phyloP scores from a whole-genome alignment of 2,329 filamentous ascomycete species.

The Aspergillus nomiae region DNA sequence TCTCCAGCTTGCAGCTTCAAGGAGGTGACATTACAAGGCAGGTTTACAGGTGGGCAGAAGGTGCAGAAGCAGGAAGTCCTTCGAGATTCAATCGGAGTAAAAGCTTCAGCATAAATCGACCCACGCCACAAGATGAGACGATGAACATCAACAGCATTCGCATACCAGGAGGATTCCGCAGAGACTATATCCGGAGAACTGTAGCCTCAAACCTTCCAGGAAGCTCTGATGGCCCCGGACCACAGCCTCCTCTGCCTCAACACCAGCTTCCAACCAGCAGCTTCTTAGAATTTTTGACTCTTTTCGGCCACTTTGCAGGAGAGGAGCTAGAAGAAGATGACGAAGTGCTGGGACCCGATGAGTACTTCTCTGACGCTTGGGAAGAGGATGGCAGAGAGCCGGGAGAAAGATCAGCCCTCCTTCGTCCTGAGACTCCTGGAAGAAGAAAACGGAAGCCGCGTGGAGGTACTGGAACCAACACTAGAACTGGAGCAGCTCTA shows the following conservation, averaged over 20 bases:
- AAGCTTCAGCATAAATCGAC: slow-evolving; percentile 79
- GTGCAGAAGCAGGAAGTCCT: slow-evolving; percentile 68
- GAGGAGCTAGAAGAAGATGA: slow-evolving; percentile 97
- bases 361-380: slow-evolving; percentile 83
- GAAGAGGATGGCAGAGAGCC: slow-evolving; percentile 68
- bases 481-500: slow-evolving; percentile 75
- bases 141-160: slow-evolving; percentile 89
- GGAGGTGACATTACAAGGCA: slow-evolving; percentile 92
- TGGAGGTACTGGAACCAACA: slow-evolving; percentile 73
- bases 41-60: slow-evolving; percentile 96
- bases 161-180: slow-evolving; percentile 87
- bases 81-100: slow-evolving; percentile 73
- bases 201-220: slow-evolving; percentile 57
- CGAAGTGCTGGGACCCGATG: slow-evolving; percentile 80
- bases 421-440: slow-evolving; percentile 69
- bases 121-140: slow-evolving; percentile 75
- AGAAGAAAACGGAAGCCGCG: slow-evolving; percentile 74
- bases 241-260: slow-evolving; percentile 40
- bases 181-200: slow-evolving; percentile 80
- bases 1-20: slow-evolving; percentile 89
- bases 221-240: slow-evolving; percentile 41
- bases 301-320: slow-evolving; percentile 97
- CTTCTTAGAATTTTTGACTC: slow-evolving; percentile 91
- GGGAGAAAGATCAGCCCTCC: slow-evolving; percentile 83
- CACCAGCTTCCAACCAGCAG: slow-evolving; percentile 80